Base-by-base conservation (phyloP, 306 rosid genomes). In the Dryas alaskensis region DNA sequence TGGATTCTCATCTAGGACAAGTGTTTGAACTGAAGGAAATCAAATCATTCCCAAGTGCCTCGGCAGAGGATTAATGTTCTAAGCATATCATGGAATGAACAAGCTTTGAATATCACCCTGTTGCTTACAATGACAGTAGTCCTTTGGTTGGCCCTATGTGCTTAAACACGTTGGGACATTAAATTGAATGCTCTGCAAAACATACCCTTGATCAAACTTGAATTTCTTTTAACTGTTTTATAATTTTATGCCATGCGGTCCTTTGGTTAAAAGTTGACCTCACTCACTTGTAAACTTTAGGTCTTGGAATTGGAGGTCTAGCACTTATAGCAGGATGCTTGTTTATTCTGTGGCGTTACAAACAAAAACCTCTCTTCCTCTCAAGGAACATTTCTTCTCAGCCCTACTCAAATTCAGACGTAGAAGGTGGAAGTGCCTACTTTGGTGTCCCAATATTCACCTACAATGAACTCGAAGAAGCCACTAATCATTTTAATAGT, bases 391-490 rank as follows among this genome's bases (percentile, higher is more conserved):
- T 58, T 44, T 46, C 63, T 37, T 51, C 67, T 48, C 75, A 69
- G 51, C 81, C 79, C 1, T 9, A 65, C 74, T 52, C 58, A 53
- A 78, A 74, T 75, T 43, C 69, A 17, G 85, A 81, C 68, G 4
- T 17, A 27, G 86, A 88, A 71, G 75, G 31, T 31, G 72, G 54
- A 16, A 76, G 73, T 4, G 60, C 80, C 70, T 83, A 63, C 80
- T 85, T 73, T 66, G 84, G 83, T 9, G 70, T 86, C 19, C 86
- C 84, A 1, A 67, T 88, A 48, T 85, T 88, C 73, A 74, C 90
- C 11, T 86, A 88, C 31, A 62, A 9, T 2, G 93, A 88, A 65
- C 91, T 90, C n/a, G 81, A 78, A 76, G 81, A 76, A 67, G 91
- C 93, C 17, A 88, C 96, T 0, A 76, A 88, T 65, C 79, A 83